Evolutionary conservation across 495 filamentous ascomycete genomes (phyloP), one percentile per base, ranked within the genome.

Genomic region (Penicillium coprophilum): DNA sequence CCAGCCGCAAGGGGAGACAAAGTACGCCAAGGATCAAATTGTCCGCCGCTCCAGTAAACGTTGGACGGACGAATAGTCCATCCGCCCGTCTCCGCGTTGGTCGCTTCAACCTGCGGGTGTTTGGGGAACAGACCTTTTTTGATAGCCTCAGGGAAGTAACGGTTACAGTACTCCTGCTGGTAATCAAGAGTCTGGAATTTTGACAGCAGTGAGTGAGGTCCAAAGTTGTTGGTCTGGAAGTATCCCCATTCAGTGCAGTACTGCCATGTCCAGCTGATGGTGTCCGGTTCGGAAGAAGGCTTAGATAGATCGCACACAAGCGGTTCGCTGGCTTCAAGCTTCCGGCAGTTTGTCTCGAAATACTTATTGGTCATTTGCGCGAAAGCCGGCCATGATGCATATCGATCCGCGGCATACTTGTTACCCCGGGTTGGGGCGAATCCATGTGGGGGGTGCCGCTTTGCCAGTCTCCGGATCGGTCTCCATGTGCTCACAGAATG

Each of bases 191-290:
- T 78, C 54, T 82, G 79, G 57, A 78, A 85, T 13, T 62, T 64
- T 28, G 78, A 81, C 27, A 82, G 69, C 11, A 86, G 65, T 11
- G 77, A 74, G 53, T 80, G 71, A 8, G 66, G 64, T 15, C 76
- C 73, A 17, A 73, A 64, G 54, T 85, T 85, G 56, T 78, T 75
- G 56, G 72, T 73, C 59, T 84, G 82, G 58, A 77, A 79, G 59
- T 73, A 80, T 36, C 83, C 83, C 72, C 75, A 85, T 63, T 85
- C 77, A 11, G 80, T 80, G 66, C 83, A 85, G 60, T 80, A 83
- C 60, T 85, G 81, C 82, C 82, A 86, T 8, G 67, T 77, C 83
- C 83, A 86, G 48, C 72, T 69, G 48, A 84, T 77, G 9, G 57
- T 52, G 40, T 70, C 66, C 0, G 77, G 62, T 19, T 78, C 72